phyloP scores from a whole-genome alignment of 1,284 basidiomycete genomes.

The Violaceomyces palustris region DNA sequence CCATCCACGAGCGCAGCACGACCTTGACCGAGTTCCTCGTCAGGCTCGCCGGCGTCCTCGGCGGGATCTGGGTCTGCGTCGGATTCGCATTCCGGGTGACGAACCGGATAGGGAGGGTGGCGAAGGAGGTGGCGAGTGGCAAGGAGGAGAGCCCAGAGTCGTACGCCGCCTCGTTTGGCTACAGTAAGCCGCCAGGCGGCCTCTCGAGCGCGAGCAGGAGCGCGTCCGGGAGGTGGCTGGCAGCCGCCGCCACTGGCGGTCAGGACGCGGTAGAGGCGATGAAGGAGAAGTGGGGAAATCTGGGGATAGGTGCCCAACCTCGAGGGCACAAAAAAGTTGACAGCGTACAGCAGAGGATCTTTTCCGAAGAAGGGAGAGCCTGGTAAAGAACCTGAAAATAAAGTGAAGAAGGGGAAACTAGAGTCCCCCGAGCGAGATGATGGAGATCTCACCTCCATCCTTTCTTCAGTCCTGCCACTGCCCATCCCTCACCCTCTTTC shows the following conservation, averaged over 20 bases:
- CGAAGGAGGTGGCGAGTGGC: slow-evolving; percentile 5
- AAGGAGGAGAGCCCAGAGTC: slow-evolving; percentile 14
- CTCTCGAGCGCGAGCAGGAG: neutral
- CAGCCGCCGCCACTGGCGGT: no score
- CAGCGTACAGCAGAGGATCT: slow-evolving; percentile 30
- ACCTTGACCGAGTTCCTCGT: slow-evolving; percentile 75
- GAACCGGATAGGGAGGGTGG: slow-evolving; percentile 21
- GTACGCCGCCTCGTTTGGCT: slow-evolving; percentile 20
- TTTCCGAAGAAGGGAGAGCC: slow-evolving; percentile 32
- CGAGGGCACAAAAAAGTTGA: slow-evolving; percentile 19
- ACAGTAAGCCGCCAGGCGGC: neutral
- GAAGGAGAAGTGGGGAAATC: slow-evolving; percentile 21
- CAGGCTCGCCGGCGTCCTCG: slow-evolving; percentile 59
- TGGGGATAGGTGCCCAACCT: slow-evolving; percentile 7
- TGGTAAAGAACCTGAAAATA: slow-evolving; percentile 2
- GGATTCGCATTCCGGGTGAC: slow-evolving; percentile 38
- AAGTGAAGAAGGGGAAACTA: no score
- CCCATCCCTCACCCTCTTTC: no score
- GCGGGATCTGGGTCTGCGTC: slow-evolving; percentile 53
- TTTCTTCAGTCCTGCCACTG: no score
- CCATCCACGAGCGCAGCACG: slow-evolving; percentile 79
- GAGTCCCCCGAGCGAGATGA: no score
- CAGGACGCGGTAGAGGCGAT: slow-evolving; percentile 14
- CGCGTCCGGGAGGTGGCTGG: slow-evolving; percentile 8
- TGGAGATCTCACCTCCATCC: no score